Base-by-base conservation (phyloP, 495 filamentous ascomycete species). In the Chaetomium tenue region DNA sequence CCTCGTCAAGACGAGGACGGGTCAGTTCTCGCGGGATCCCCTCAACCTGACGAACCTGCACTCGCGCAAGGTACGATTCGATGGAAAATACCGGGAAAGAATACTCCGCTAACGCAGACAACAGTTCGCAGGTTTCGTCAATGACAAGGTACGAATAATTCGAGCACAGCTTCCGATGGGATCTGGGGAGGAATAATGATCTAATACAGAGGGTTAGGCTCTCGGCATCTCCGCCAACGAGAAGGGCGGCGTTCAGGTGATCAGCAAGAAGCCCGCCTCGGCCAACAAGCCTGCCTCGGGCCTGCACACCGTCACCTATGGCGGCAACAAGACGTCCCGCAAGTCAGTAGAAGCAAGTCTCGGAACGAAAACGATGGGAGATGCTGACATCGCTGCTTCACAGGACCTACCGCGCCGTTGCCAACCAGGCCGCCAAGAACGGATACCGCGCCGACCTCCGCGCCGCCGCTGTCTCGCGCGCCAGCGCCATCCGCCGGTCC, bases 1-100 rank as follows among this genome's bases (percentile, higher is more conserved):
- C 84, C 87, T 97, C 77, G 90, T 93, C 70, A 95, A 96, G 87
- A 87, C 92, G 77, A 91, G 87, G 76, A 73, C 77, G 63, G 82
- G 81, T 68, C 89, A 88, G 79, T 93, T 98, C 85, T 98, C 94
- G 66, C 89, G 88, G 56, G 95, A 98, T 75, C 89, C 91, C 68
- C 79, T 97, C 68, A 98, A 98, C 83, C 76, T 97, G 72, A 81
- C 80, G 72, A 98, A 97, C 87, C 82, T 89, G 77, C 88, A 97
- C 79, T 87, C 84, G 57, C 90, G 91, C 83, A 98, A 96, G 89
- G 92, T 94, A 82, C 67, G 79, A 26, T 58, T 25, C 18, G 55
- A 55, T 7, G 50, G 8, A 23, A 25, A 60, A 23, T 20, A 51
- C 23, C 51, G 26, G 33, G 50, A 58, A 51, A 18, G 42, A 39